Base-by-base conservation (phyloP, 169 alveolate species). In the Babesia divergens region DNA sequence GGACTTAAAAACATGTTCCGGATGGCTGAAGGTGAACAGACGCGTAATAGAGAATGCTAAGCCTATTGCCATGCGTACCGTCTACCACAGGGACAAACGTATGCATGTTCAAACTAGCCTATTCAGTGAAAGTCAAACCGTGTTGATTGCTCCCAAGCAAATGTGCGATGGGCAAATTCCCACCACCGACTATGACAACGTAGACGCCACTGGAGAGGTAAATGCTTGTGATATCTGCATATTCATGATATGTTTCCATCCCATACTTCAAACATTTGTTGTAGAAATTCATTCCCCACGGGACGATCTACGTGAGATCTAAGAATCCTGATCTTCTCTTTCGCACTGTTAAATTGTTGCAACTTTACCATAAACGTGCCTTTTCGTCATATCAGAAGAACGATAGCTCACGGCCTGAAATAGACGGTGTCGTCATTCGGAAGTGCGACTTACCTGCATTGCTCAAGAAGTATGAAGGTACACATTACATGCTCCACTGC, bases 1-100 rank as follows among this genome's bases (percentile, higher is more conserved):
- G 54, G 83, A 69, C 31, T 38, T 79, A 6, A 79, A 68, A 53
- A 58, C 87, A 2, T 20, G 62, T 14, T 13, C 46, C 0, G 87
- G 69, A 24, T 79, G 87, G 87, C 35, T 13, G n/a, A 79, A 58
- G 47, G 60, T 18, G 20, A 79, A 68, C 54, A 8, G 87, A 42
- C 44, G 60, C 14, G 83, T 79, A 6, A 6, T 64, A 6, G 68
- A 65, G 1, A 72, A 54, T 4, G 59, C 81, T 6, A 26, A 54
- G 37, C 85, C 85, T 13, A 47, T 76, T 1, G 46, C 56, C 11
- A 67, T 71, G 24, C 65, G 71, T 3, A 31, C 32, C 16, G 26
- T 42, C 22, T 47, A 44, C 53, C 22, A 75, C 53, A 40, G 40
- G n/a, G 20, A 11, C 14, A 38, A 31, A 16, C 28, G 80, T 31